Percentiles rank a stretch among this genome's conserved stretches.
Evolutionary conservation across 805 yeast genomes (phyloP).

Genomic region (Maudiozyma barnettii): DNA sequence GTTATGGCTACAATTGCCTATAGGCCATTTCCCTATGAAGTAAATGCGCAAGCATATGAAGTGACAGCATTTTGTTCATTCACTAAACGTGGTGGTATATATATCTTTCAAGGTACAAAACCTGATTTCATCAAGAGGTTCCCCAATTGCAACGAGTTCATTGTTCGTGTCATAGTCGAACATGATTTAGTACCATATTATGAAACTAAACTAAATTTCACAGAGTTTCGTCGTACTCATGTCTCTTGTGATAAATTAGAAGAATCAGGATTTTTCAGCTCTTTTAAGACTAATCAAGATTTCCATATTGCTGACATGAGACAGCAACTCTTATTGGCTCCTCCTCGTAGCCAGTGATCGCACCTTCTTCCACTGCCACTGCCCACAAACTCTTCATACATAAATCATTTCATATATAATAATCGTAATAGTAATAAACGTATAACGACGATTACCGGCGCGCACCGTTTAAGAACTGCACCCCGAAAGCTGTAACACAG

Average conservation of each 20-base stretch:
- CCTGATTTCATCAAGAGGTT: constrained; percentile 11
- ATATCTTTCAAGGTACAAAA: constrained; percentile 6
- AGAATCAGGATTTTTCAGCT: constrained; percentile 30
- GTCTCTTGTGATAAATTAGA: constrained; percentile 17
- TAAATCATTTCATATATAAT: too few species aligned
- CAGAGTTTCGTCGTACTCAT: constrained; percentile 18
- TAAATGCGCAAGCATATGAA: constrained; percentile 26
- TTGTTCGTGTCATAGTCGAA: constrained; percentile 39
- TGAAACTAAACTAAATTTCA: constrained; percentile 32
- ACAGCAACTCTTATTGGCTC: neutral
- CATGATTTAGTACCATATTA: constrained; percentile 43
- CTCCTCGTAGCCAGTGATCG: too few species aligned
- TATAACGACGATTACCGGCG: too few species aligned
- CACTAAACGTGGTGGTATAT: constrained; percentile 10
- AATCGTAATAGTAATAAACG: too few species aligned
- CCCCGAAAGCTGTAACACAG: too few species aligned
- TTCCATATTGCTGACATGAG: constrained; percentile 31
- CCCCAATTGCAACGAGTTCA: constrained; percentile 8
- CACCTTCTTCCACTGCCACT: too few species aligned
- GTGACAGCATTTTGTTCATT: constrained; percentile 47
- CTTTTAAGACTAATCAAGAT: constrained; percentile 31
- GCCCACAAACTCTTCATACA: too few species aligned
- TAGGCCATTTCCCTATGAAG: constrained; percentile 18
- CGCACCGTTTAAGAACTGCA: too few species aligned
- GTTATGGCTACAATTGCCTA: constrained; percentile 31